A percentile compares a stretch with the other conserved stretches of the same genome.
Evolutionary conservation across 805 yeast species (phyloP).

Genomic region (Monosporozyma siamensis): DNA sequence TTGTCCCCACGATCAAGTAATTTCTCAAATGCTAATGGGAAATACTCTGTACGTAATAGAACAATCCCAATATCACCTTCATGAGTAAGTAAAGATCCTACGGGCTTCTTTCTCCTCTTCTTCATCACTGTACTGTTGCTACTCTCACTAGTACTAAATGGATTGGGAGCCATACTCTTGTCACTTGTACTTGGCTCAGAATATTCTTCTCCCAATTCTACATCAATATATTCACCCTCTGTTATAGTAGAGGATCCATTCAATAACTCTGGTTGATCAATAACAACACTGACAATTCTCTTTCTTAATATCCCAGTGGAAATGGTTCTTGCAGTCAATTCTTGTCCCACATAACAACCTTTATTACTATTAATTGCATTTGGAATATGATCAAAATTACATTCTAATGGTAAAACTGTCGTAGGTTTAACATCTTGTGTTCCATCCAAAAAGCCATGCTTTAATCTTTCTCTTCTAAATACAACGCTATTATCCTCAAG

Average conservation of each 20-base stretch:
- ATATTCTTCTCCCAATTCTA: constrained; percentile 5
- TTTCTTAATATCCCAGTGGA: constrained; percentile 79
- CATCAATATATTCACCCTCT: constrained; percentile 9
- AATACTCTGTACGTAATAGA: constrained; percentile 42
- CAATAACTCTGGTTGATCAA: constrained; percentile 5
- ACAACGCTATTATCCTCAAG: constrained; percentile 12
- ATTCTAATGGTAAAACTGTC: constrained; percentile 69
- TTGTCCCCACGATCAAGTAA: constrained; percentile 7
- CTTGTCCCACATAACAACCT: constrained; percentile 97
- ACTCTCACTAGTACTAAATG: no score
- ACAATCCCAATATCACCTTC: constrained; percentile 60
- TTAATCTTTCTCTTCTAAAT: constrained; percentile 38
- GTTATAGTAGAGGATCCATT: background rate
- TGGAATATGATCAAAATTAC: constrained; percentile 61
- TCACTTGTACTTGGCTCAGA: background rate
- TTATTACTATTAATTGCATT: constrained; percentile 77
- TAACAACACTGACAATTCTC: constrained; percentile 59
- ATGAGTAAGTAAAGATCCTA: constrained; percentile 52
- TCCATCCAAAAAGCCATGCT: constrained; percentile 48
- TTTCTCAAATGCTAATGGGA: constrained; percentile 18
- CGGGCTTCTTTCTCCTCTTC: constrained; percentile 35
- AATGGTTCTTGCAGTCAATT: constrained; percentile 78
- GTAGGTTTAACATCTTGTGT: constrained; percentile 38
- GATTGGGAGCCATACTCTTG: background rate
- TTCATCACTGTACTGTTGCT: no score